phyloP scores from a whole-genome alignment of 495 filamentous ascomycete species.

The Aspergillus funiculosus region DNA sequence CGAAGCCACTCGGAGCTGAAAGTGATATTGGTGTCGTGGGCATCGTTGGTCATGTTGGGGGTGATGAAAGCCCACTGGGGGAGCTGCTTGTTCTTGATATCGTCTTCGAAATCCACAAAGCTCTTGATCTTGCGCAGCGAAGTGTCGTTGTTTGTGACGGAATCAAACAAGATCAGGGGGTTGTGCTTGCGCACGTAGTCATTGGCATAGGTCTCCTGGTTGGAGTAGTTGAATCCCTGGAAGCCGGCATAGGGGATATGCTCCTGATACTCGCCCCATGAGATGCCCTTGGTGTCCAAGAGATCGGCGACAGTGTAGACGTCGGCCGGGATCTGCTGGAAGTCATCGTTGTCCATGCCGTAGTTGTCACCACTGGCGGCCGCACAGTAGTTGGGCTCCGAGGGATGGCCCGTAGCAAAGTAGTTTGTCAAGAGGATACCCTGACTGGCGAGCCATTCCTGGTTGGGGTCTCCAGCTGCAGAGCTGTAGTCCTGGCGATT shows the following conservation, averaged over 20 bases:
- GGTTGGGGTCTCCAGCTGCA: slow-evolving; percentile 46
- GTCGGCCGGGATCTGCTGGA: slow-evolving; percentile 50
- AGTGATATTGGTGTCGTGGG: slow-evolving; percentile 62
- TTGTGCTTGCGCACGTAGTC: slow-evolving; percentile 76
- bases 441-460: slow-evolving; percentile 51
- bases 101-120: slow-evolving; percentile 54
- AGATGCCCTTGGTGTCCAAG: slow-evolving; percentile 59
- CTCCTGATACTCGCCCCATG: slow-evolving; percentile 68
- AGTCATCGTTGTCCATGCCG: slow-evolving; percentile 63
- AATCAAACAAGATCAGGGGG: slow-evolving; percentile 55
- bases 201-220: slow-evolving; percentile 40
- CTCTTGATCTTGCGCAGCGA: slow-evolving; percentile 60
- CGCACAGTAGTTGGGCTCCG: slow-evolving; percentile 66
- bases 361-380: slow-evolving; percentile 59
- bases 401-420: slow-evolving; percentile 59
- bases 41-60: slow-evolving; percentile 70
- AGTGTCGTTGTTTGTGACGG: slow-evolving; percentile 44
- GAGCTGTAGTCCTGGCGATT: slow-evolving; percentile 49
- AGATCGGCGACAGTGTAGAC: slow-evolving; percentile 63
- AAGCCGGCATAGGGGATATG: slow-evolving; percentile 62
- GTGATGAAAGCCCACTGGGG: slow-evolving; percentile 73
- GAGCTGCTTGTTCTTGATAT: slow-evolving; percentile 49
- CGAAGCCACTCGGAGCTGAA: slow-evolving; percentile 54
- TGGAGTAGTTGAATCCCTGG: slow-evolving; percentile 51
- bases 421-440: slow-evolving; percentile 61